phyloP scores from a whole-genome alignment of 139 green algal genomes.

The Protoeuglena noctilucae region DNA sequence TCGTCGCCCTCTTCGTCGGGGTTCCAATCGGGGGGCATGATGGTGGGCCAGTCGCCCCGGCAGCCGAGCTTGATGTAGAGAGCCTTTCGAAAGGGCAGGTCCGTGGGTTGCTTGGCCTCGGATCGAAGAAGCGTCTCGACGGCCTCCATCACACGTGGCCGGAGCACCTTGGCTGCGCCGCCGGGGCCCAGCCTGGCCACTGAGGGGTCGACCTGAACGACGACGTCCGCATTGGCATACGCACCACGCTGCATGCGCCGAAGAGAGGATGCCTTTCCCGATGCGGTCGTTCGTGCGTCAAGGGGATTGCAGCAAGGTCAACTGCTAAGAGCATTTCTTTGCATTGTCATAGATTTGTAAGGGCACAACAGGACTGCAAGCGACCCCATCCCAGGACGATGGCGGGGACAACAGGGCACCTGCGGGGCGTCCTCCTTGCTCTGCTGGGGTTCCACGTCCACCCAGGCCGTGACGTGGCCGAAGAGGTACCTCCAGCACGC shows the following conservation, averaged over 20 bases:
- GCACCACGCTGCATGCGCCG: too few species aligned
- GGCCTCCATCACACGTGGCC: neutral
- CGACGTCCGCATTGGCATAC: neutral
- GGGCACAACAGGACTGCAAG: too few species aligned
- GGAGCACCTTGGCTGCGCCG: neutral
- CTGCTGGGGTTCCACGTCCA: neutral
- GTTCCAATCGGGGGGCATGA: slow-evolving; percentile 18
- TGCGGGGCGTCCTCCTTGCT: slow-evolving; percentile 5
- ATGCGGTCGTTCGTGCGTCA: too few species aligned
- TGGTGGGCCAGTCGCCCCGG: slow-evolving; percentile 21
- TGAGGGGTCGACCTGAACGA: neutral
- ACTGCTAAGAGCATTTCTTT: too few species aligned
- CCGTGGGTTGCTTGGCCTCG: slow-evolving; percentile 8
- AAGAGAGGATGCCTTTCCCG: too few species aligned
- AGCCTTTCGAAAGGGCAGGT: slow-evolving; percentile 12
- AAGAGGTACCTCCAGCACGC: slow-evolving; percentile 6
- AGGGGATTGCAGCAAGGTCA: too few species aligned
- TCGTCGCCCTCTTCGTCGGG: slow-evolving; percentile 4
- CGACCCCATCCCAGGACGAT: too few species aligned
- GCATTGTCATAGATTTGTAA: too few species aligned
- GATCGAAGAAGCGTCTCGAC: neutral
- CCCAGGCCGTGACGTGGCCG: slow-evolving; percentile 1
- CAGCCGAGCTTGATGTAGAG: slow-evolving; percentile 21
- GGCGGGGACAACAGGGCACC: too few species aligned
- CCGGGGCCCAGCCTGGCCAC: neutral